Conservation (phyloP, 257 asterid species). For the Solanum corneliomulleri region DNA sequence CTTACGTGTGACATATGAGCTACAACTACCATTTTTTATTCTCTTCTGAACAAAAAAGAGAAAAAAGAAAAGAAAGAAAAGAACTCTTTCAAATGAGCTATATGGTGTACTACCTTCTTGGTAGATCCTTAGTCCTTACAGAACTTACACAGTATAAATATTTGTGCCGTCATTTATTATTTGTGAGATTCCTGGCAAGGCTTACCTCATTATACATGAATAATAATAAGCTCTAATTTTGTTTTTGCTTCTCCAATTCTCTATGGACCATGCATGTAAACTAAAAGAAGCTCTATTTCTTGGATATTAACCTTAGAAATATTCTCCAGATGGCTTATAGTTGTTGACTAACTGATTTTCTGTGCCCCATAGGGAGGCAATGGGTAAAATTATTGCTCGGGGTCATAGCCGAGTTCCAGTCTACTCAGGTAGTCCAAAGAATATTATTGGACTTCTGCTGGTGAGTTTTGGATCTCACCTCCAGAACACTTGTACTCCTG, state of each 20-base stretch:
- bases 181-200: neutral
- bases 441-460: conserved; percentile 73
- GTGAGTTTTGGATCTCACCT: conserved; percentile 17
- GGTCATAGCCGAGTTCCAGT: conserved; percentile 96
- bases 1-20: neutral
- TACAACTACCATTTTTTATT: neutral
- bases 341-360: neutral
- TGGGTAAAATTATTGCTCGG: conserved; percentile 77
- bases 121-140: neutral
- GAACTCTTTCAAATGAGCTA: neutral
- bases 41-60: neutral
- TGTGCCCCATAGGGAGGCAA: conserved; percentile 58
- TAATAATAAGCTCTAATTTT: neutral
- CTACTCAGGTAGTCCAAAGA: conserved; percentile 60
- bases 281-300: neutral
- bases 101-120: neutral
- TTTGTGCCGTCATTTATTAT: neutral
- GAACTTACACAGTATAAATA: neutral
- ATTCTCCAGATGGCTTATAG: neutral
- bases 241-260: neutral
- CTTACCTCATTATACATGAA: neutral
- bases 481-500: neutral
- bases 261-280: neutral
- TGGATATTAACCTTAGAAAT: neutral
- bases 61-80: neutral